Base-by-base conservation (phyloP, 2,329 filamentous ascomycete genomes). In the Cladobotryum protrusum region DNA sequence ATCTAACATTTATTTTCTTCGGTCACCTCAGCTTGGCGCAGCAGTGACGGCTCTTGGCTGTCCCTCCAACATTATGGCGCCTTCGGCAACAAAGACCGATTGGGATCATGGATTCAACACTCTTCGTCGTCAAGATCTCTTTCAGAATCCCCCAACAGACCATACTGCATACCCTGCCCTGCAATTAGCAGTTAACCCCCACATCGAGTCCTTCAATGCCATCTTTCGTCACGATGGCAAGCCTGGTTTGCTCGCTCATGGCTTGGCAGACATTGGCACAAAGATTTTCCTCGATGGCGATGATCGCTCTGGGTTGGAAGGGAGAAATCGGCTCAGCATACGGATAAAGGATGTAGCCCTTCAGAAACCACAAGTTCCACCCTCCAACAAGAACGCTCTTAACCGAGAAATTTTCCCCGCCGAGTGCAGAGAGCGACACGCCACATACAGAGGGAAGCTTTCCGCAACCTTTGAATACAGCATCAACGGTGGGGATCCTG, bases 161-260 rank as follows among this genome's bases (percentile, higher is more conserved):
- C 86, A 82, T 59, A 87, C 87, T 9, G 89, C 92, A 52, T 97
- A 95, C 64, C 93, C 93, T 13, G 80, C 87, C 18, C 81, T 99
- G 43, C 86, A 91, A 61, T 80, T 81, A 54, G 88, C 92, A n/a
- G 84, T 97, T 52, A 79, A 87, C 57, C 93, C 93, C 45, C 93
- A 99, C 69, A 86, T 97, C 60, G 85, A 96, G 63, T 93, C 93
- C 6, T 99, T 96, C 81, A 96, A 99, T 74, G 84, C 84, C 47
- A 77, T 97, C 43, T 95, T 96, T 65, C 81, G 83, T 32, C 75
- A 78, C 51, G 78, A 85, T 68, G 89, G 87, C 45, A 70, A 68
- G 56, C 67, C 65, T 13, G 68, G 74, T 40, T 66, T 83, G 51
- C 63, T 99, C 48, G 81, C 86, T 45, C 83, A 89, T 56, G 90